These are phyloP conservation scores for Verticillium nubilum DNA, from an alignment of 2,329 filamentous ascomycete species.

Conservation along the genomic window DNA sequence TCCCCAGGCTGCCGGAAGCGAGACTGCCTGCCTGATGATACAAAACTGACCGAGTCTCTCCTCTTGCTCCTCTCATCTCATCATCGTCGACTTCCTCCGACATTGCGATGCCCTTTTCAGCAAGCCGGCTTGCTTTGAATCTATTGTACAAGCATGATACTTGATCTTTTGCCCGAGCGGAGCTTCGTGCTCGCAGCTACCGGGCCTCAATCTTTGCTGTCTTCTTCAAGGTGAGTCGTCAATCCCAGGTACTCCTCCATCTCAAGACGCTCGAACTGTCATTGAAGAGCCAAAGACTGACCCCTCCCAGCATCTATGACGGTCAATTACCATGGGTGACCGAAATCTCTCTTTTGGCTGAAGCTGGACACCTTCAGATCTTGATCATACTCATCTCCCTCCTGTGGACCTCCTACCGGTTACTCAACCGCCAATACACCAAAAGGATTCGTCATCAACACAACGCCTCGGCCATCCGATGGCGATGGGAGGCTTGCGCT, in stretches of 20 bases:
- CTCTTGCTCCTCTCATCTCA: neutral
- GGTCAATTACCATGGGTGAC: neutral
- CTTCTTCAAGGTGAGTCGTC: neutral
- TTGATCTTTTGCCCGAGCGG: neutral
- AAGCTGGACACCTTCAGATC: constrained; percentile 34
- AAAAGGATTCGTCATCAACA: constrained; percentile 15
- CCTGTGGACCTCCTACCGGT: constrained; percentile 25
- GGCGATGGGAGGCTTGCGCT: constrained; percentile 35
- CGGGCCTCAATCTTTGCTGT: neutral
- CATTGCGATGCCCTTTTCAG: neutral
- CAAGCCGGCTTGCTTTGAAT: neutral
- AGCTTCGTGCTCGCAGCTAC: neutral
- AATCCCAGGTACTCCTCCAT: neutral
- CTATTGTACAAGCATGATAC: neutral
- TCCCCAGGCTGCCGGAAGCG: neutral
- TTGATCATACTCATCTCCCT: constrained; percentile 29
- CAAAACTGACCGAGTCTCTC: neutral
- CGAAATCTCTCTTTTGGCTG: constrained; percentile 17
- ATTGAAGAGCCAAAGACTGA: neutral
- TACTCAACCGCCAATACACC: constrained; percentile 24
- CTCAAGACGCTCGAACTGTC: neutral
- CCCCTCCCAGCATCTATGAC: neutral
- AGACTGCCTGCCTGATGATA: neutral
- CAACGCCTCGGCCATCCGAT: constrained; percentile 32
- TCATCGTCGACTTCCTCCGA: neutral